phyloP scores from a whole-genome alignment of 495 filamentous ascomycete genomes.

The Bacidia gigantensis region DNA sequence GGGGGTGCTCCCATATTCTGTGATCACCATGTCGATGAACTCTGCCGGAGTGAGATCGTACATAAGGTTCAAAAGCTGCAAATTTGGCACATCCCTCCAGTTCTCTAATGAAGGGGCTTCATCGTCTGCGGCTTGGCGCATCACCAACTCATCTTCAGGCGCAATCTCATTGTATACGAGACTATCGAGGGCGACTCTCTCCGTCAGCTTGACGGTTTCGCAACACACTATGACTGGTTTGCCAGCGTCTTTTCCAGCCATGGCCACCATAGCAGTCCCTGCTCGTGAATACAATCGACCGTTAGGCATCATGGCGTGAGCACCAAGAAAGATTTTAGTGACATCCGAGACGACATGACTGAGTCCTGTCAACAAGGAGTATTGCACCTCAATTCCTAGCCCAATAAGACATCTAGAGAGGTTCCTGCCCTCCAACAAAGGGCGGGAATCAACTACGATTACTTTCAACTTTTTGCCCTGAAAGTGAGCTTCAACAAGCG shows the following conservation, averaged over 20 bases:
- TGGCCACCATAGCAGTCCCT: conserved; percentile 80
- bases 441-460: conserved; percentile 69
- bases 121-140: background rate
- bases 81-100: conserved; percentile 47
- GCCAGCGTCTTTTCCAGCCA: conserved; percentile 55
- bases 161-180: conserved; percentile 91
- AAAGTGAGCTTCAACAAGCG: conserved; percentile 56
- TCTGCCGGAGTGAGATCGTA: conserved; percentile 91
- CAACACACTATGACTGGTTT: conserved; percentile 82
- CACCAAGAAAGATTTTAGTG: conserved; percentile 73
- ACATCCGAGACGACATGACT: conserved; percentile 57
- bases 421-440: conserved; percentile 66
- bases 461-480: conserved; percentile 65
- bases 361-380: conserved; percentile 64
- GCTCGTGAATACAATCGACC: conserved; percentile 75
- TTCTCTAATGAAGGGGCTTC: conserved; percentile 32
- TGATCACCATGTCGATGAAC: conserved; percentile 77
- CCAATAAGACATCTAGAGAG: conserved; percentile 53
- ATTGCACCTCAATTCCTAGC: conserved; percentile 61
- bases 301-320: conserved; percentile 82
- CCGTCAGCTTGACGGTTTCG: conserved; percentile 92
- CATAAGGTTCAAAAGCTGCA: conserved; percentile 70
- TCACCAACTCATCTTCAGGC: conserved; percentile 47
- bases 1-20: conserved; percentile 82
- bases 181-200: conserved; percentile 75